These are phyloP conservation scores for Rhynchospora tenuis DNA, from an alignment of 176 grass and related monocot genomes.

Conservation along the genomic window DNA sequence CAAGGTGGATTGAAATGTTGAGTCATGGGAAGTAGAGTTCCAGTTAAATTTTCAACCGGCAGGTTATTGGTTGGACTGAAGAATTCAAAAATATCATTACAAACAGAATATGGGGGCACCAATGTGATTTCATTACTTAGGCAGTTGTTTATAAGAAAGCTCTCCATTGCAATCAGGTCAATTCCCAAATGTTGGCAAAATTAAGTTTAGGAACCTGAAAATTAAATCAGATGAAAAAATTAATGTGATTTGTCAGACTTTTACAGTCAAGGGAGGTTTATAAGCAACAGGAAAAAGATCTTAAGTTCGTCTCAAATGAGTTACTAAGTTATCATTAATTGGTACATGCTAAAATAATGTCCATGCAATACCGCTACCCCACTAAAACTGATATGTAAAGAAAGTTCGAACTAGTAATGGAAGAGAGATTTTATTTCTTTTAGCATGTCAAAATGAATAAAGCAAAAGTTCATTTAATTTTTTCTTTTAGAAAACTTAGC, in stretches of 20 bases:
- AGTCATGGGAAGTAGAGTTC: slow-evolving; percentile 14
- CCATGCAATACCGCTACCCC: background rate
- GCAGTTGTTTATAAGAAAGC: background rate
- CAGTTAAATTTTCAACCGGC: background rate
- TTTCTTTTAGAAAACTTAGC: too few relatives aligned
- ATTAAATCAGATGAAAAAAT: background rate
- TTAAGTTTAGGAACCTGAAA: slow-evolving; percentile 1
- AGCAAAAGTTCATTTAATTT: background rate
- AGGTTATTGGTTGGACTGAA: background rate
- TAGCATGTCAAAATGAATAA: background rate
- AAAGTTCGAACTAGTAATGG: background rate
- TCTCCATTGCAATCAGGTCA: slow-evolving; percentile 15
- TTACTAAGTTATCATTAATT: background rate
- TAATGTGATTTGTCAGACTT: background rate
- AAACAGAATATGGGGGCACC: background rate
- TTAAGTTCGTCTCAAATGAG: background rate
- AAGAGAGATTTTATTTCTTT: background rate
- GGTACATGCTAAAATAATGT: background rate
- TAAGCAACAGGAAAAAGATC: background rate
- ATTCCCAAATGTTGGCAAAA: background rate
- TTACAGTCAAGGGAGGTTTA: background rate
- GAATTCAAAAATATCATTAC: background rate
- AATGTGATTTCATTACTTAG: background rate
- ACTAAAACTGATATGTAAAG: background rate
- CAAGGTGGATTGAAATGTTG: background rate